Conservation (phyloP, 208 protist genomes). For the Leishmania guyanensis region DNA sequence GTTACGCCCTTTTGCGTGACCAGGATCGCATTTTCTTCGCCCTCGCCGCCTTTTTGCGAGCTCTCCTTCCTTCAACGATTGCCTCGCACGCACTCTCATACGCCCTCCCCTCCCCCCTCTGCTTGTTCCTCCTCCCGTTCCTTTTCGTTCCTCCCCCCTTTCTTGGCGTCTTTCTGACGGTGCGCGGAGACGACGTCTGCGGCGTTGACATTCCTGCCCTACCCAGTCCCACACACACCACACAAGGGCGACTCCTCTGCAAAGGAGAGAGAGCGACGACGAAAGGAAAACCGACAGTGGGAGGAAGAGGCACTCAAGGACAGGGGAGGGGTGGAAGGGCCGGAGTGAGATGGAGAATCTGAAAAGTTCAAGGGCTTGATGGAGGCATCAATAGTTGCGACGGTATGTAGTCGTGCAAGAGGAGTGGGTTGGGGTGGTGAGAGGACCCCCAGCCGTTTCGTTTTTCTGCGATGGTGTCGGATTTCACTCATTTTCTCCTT, state of each 20-base stretch:
- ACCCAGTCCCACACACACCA: too few relatives aligned
- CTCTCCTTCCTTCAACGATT: neutral
- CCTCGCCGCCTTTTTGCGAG: neutral
- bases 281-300: neutral
- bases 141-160: neutral
- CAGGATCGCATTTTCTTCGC: neutral
- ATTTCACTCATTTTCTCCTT: neutral
- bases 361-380: neutral
- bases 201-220: too few relatives aligned
- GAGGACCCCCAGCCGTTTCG: neutral
- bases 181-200: too few relatives aligned
- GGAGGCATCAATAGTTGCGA: neutral
- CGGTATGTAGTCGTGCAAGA: neutral
- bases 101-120: neutral
- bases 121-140: neutral
- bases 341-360: neutral
- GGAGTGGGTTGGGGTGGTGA: neutral
- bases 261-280: neutral
- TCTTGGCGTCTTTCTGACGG: neutral
- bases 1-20: neutral
- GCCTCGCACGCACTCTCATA: neutral
- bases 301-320: neutral
- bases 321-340: neutral
- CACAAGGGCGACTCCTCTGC: too few relatives aligned
- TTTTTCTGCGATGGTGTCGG: neutral